Conservation (phyloP, 768 basidiomycete species). For the Naganishia kalamii region DNA sequence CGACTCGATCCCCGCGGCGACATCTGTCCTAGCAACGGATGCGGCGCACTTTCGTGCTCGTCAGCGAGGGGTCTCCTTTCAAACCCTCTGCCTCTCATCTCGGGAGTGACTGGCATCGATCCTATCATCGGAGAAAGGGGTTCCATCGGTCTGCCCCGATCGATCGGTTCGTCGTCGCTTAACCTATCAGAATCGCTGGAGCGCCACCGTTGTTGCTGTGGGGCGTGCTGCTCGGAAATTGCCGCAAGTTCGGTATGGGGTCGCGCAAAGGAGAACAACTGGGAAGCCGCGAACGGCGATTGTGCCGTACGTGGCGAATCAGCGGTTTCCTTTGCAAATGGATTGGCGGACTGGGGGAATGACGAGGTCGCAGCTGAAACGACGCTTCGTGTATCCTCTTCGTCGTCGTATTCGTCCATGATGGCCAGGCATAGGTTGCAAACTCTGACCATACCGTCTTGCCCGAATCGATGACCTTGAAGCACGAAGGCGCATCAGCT, state of each 20-base stretch:
- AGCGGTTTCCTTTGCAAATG: constrained; percentile 47
- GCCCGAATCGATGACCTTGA: constrained; percentile 74
- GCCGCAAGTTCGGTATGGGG: constrained; percentile 2
- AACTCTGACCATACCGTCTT: constrained; percentile 89
- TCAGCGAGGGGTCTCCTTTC: background rate
- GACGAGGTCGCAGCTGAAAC: constrained; percentile 60
- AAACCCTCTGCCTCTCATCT: background rate
- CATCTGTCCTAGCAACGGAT: constrained; percentile 3
- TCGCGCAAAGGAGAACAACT: constrained; percentile 58
- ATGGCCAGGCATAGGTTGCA: constrained; percentile 95
- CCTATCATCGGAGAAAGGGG: background rate
- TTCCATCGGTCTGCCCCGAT: too few species aligned
- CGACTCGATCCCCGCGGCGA: background rate
- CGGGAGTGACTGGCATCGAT: background rate
- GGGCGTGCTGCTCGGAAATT: constrained; percentile 17
- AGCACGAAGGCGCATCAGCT: background rate
- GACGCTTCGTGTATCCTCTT: constrained; percentile 79
- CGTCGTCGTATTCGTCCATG: constrained; percentile 78
- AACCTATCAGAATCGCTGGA: background rate
- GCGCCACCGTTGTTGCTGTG: background rate
- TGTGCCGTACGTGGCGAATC: constrained; percentile 64
- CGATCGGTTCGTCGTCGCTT: background rate
- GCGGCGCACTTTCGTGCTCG: background rate
- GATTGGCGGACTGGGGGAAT: constrained; percentile 52
- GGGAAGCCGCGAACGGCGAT: constrained; percentile 81